Percentiles rank a stretch among this genome's conserved stretches.
Conservation (phyloP, 495 filamentous ascomycete genomes). For the Neurospora pannonica region DNA sequence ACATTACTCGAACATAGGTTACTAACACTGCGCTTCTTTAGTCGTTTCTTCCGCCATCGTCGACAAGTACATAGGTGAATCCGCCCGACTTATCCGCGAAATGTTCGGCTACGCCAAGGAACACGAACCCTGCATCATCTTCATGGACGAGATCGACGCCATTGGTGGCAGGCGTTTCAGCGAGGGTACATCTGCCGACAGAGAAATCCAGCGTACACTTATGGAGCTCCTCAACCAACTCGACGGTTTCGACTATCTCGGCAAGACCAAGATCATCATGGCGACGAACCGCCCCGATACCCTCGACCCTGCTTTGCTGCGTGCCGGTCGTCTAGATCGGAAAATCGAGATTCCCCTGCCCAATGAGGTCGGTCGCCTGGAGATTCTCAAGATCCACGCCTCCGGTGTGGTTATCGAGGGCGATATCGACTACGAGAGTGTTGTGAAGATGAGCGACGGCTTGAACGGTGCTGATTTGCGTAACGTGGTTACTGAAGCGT, state of each 20-base stretch:
- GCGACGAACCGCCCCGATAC: conserved; percentile 98
- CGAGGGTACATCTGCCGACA: conserved; percentile 96
- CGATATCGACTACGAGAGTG: conserved; percentile 97
- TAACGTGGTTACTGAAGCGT: conserved; percentile 99
- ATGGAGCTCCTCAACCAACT: conserved; percentile 99
- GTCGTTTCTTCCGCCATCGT: conserved; percentile 99
- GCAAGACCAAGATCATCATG: conserved; percentile 99
- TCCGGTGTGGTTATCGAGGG: conserved; percentile 78
- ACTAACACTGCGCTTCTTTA: conserved; percentile 20
- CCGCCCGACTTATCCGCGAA: conserved; percentile 91
- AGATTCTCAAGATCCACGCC: conserved; percentile 98
- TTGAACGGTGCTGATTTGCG: conserved; percentile 95
- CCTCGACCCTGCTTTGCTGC: conserved; percentile 85
- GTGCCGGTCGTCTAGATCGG: conserved; percentile 88
- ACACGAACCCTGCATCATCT: conserved; percentile 99
- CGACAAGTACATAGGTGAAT: conserved; percentile 99
- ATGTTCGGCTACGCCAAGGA: conserved; percentile 99
- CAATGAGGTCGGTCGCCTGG: conserved; percentile 95
- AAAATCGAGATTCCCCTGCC: conserved; percentile 99
- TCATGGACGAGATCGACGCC: conserved; percentile 99
- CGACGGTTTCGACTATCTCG: conserved; percentile 98
- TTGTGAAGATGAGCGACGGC: conserved; percentile 99
- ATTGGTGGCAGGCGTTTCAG: conserved; percentile 96
- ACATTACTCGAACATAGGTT: conserved; percentile 9
- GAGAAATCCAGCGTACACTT: conserved; percentile 96